Evolutionary conservation across 768 basidiomycete species (phyloP).

Genomic region (Hortiboletus campestris): DNA sequence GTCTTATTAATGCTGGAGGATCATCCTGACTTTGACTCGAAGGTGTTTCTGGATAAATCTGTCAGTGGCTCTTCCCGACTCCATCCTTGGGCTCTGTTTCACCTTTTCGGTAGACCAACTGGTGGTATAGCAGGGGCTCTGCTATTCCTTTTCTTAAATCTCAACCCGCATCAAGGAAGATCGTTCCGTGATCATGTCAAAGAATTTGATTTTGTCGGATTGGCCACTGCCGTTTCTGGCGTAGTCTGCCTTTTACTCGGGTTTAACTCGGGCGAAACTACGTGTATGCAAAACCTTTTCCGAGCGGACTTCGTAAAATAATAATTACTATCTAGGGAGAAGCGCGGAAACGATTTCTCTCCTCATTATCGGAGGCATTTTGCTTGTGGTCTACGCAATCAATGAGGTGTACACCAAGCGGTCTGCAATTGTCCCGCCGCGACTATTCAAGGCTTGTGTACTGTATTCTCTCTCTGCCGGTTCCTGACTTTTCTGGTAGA

Average conservation of each 20-base stretch:
- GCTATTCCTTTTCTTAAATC: slow-evolving; percentile 36
- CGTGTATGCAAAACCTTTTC: slow-evolving; percentile 23
- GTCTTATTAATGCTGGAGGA: background rate
- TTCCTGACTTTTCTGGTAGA: slow-evolving; percentile 21
- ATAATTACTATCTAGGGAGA: slow-evolving; percentile 24
- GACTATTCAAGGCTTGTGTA: slow-evolving; percentile 35
- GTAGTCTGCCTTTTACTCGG: slow-evolving; percentile 40
- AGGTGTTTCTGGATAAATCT: slow-evolving; percentile 39
- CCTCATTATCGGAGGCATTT: slow-evolving; percentile 32
- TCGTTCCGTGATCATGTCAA: slow-evolving; percentile 30
- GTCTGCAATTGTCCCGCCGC: slow-evolving; percentile 40
- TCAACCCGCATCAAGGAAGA: slow-evolving; percentile 34
- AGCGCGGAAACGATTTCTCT: slow-evolving; percentile 35
- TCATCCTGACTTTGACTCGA: slow-evolving; percentile 2
- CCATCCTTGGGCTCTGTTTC: background rate
- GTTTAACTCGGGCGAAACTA: slow-evolving; percentile 34
- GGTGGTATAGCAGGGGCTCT: slow-evolving; percentile 33
- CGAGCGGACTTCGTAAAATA: background rate
- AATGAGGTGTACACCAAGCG: slow-evolving; percentile 37
- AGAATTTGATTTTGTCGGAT: slow-evolving; percentile 42
- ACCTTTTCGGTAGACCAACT: slow-evolving; percentile 30
- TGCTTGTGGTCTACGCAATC: slow-evolving; percentile 29
- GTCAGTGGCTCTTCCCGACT: slow-evolving; percentile 15
- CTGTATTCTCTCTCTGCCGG: background rate
- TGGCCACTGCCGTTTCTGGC: slow-evolving; percentile 33